phyloP scores from a whole-genome alignment of 306 rosid species.

The Carpinus fangiana region DNA sequence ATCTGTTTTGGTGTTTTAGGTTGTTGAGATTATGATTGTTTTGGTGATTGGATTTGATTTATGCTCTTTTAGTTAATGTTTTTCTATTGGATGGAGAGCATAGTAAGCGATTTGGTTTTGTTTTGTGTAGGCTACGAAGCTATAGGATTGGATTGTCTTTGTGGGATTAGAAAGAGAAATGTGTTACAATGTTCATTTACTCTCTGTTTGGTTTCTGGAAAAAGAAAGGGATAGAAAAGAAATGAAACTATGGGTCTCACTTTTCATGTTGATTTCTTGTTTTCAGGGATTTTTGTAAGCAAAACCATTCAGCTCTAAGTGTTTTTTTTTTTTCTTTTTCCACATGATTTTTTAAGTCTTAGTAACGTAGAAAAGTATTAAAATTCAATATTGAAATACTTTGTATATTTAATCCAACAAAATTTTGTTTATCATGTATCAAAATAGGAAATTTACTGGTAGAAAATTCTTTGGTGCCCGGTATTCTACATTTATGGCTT shows the following conservation, averaged over 20 bases:
- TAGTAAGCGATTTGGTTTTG: neutral
- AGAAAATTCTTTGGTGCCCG: neutral
- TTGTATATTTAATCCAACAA: neutral
- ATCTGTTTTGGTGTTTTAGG: constrained; percentile 5
- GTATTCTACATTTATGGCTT: neutral
- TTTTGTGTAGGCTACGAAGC: neutral
- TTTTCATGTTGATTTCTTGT: neutral
- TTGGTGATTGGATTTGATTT: neutral
- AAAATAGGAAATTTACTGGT: neutral
- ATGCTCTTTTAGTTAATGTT: neutral
- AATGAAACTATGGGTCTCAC: constrained; percentile 9
- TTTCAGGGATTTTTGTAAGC: neutral
- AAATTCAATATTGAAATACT: neutral
- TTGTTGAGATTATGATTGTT: neutral
- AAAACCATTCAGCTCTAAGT: neutral
- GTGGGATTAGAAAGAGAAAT: neutral
- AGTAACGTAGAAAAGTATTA: neutral
- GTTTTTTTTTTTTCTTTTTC: neutral
- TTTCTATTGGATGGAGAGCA: neutral
- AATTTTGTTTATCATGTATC: neutral
- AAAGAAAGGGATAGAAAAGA: constrained; percentile 16
- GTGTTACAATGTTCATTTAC: neutral
- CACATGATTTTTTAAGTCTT: neutral
- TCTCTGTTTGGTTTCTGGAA: constrained; percentile 15
- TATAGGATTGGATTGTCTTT: neutral